Evolutionary conservation across 768 basidiomycete genomes (phyloP).

Genomic region (Lactarius tabidus): DNA sequence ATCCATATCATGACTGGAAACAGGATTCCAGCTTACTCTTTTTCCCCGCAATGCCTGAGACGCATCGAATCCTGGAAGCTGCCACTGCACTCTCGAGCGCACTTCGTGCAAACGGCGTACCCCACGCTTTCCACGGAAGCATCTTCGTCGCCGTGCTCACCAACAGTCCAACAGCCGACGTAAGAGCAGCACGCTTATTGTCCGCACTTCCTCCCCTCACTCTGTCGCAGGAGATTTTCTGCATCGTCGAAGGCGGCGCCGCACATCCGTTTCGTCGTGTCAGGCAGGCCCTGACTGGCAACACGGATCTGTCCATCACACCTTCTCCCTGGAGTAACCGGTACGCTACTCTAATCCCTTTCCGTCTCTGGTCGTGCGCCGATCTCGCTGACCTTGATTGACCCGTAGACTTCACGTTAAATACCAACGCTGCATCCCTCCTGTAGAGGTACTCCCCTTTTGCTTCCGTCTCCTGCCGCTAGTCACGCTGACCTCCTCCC

Average conservation of each 20-base stretch:
- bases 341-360: constrained; percentile 37
- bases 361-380: constrained; percentile 6
- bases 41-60: constrained; percentile 56
- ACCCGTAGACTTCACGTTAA: constrained; percentile 63
- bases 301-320: constrained; percentile 58
- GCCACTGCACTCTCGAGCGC: constrained; percentile 68
- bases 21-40: constrained; percentile 36
- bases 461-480: neutral
- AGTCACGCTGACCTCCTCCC: constrained; percentile 5
- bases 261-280: constrained; percentile 74
- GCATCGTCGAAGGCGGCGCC: constrained; percentile 75
- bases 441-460: constrained; percentile 58
- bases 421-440: constrained; percentile 71
- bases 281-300: constrained; percentile 66
- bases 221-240: constrained; percentile 66
- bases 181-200: constrained; percentile 27
- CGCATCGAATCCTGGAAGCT: constrained; percentile 70
- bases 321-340: constrained; percentile 86
- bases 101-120: constrained; percentile 52
- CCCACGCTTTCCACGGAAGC: constrained; percentile 81
- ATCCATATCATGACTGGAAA: constrained; percentile 50
- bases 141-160: constrained; percentile 67
- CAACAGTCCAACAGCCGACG: constrained; percentile 61
- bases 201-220: constrained; percentile 32
- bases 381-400: constrained; percentile 19